phyloP scores from a whole-genome alignment of 2,329 filamentous ascomycete species.

The Davidsoniella neocaledoniae region DNA sequence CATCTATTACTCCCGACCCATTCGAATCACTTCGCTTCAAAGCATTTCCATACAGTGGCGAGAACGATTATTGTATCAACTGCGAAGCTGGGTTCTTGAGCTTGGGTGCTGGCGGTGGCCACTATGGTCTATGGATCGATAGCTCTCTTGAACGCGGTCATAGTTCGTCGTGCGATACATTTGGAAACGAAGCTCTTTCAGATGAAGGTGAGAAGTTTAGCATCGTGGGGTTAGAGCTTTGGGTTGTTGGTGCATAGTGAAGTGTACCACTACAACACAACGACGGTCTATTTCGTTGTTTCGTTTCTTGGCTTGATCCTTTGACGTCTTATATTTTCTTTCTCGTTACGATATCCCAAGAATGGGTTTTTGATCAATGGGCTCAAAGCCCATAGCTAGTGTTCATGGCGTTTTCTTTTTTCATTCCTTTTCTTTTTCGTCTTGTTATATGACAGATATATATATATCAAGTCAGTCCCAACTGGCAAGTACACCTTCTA shows the following conservation, averaged over 20 bases:
- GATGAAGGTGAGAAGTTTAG: constrained; percentile 88
- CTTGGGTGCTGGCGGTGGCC: constrained; percentile 74
- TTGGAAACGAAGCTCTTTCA: constrained; percentile 85
- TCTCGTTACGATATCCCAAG: too few species aligned
- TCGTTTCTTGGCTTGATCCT: too few species aligned
- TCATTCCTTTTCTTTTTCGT: too few species aligned
- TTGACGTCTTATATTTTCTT: too few species aligned
- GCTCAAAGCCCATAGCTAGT: too few species aligned
- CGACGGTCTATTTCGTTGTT: too few species aligned
- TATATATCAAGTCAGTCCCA: too few species aligned
- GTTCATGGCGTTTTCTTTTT: too few species aligned
- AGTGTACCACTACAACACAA: too few species aligned
- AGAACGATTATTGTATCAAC: constrained; percentile 94
- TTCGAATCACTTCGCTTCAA: constrained; percentile 75
- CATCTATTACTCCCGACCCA: constrained; percentile 16
- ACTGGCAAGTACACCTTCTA: too few species aligned
- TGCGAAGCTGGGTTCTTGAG: constrained; percentile 76
- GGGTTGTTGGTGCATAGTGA: constrained; percentile 53
- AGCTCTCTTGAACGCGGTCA: constrained; percentile 70
- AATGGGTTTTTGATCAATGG: too few species aligned
- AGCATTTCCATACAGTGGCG: constrained; percentile 86
- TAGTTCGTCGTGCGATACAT: constrained; percentile 72
- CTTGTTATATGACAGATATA: too few species aligned
- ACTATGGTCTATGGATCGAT: constrained; percentile 88
- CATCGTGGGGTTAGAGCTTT: constrained; percentile 78